A percentile compares a stretch with the other conserved stretches of the same genome.
These are phyloP conservation scores for Kappamyces sp. DNA, from an alignment of 192 early-diverging fungal genomes.

Conservation along the genomic window DNA sequence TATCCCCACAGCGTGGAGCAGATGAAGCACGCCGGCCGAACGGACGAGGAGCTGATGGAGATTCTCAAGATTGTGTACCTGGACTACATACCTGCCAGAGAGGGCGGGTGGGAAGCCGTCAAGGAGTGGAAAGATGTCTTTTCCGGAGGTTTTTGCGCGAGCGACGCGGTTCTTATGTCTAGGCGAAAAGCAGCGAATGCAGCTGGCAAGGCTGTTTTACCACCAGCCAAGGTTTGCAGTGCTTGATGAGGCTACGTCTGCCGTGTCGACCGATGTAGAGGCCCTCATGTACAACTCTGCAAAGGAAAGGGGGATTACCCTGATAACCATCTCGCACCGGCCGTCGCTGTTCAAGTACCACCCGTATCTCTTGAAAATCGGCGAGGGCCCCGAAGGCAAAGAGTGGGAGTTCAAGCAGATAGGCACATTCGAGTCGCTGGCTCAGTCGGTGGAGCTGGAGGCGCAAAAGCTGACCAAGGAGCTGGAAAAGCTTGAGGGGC, in stretches of 20 bases:
- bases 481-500: slow-evolving; percentile 26
- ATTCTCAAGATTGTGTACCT: slow-evolving; percentile 84
- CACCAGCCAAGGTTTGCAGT: slow-evolving; percentile 64
- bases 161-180: slow-evolving; percentile 15
- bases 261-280: slow-evolving; percentile 26
- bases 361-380: slow-evolving; percentile 28
- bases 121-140: slow-evolving; percentile 42
- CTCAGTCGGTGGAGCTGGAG: slow-evolving; percentile 35
- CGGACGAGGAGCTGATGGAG: slow-evolving; percentile 69
- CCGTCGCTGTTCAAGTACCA: slow-evolving; percentile 47
- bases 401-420: slow-evolving; percentile 42
- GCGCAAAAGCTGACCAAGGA: slow-evolving; percentile 33
- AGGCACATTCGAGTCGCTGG: slow-evolving; percentile 19
- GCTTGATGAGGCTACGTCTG: slow-evolving; percentile 34
- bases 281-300: slow-evolving; percentile 44
- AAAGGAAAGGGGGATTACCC: slow-evolving; percentile 64
- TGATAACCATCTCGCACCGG: slow-evolving; percentile 88
- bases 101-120: slow-evolving; percentile 54
- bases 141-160: slow-evolving; percentile 18
- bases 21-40: slow-evolving; percentile 47
- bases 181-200: slow-evolving; percentile 41
- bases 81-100: slow-evolving; percentile 54
- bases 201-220: slow-evolving; percentile 44
- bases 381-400: slow-evolving; percentile 29
- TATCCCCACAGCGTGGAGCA: slow-evolving; percentile 78